Conservation (phyloP, 768 basidiomycete genomes). For the Auricularia sp. region DNA sequence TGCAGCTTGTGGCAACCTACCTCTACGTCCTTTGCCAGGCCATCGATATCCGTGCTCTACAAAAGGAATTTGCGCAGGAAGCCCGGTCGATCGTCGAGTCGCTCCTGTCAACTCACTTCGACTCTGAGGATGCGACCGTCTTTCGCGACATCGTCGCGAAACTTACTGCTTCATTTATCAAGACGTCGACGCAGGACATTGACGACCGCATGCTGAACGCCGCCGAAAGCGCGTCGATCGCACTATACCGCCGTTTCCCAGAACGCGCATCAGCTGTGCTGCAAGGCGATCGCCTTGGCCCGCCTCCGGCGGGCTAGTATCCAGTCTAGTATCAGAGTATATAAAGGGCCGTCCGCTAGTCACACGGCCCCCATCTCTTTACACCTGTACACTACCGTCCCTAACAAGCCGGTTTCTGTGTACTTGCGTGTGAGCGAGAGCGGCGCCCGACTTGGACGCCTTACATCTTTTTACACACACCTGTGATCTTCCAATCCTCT, state of each 20-base stretch:
- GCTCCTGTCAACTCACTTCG: constrained; percentile 36
- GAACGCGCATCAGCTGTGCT: not conserved
- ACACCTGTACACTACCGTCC: not conserved
- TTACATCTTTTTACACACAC: not conserved
- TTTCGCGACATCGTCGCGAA: constrained; percentile 23
- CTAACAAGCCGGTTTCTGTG: not conserved
- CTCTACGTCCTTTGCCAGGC: constrained; percentile 75
- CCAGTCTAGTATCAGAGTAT: too few species aligned
- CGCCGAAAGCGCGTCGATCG: not conserved
- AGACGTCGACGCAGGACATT: constrained; percentile 36
- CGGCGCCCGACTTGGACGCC: not conserved
- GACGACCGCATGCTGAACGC: not conserved
- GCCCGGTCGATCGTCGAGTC: constrained; percentile 39
- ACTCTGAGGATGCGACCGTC: constrained; percentile 28
- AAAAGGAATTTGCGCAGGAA: constrained; percentile 48
- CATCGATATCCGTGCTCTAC: constrained; percentile 72
- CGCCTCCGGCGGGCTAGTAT: too few species aligned
- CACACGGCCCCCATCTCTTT: not conserved
- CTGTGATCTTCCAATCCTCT: not conserved
- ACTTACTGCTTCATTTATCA: constrained; percentile 48
- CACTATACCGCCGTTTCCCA: not conserved
- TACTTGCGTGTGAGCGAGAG: not conserved
- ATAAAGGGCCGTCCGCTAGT: too few species aligned
- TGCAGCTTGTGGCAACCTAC: constrained; percentile 52
- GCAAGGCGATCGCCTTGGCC: too few species aligned